These are phyloP conservation scores for Ogataea glucozyma DNA, from an alignment of 805 yeast species.

Conservation along the genomic window DNA sequence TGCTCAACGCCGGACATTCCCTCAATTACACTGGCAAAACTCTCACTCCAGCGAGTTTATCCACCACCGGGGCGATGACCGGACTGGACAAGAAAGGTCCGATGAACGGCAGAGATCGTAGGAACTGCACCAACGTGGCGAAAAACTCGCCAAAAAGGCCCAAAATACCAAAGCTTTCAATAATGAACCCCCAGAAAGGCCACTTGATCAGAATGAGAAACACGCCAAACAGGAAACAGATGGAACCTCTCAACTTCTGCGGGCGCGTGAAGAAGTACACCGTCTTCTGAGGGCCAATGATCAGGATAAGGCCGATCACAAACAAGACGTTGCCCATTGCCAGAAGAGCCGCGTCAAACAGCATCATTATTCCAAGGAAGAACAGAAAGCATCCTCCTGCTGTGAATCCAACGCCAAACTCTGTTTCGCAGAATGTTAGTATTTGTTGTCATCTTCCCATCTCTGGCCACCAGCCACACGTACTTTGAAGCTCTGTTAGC, in stretches of 20 bases:
- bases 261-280: conserved; percentile 83
- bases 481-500: conserved; percentile 77
- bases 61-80: conserved; percentile 71
- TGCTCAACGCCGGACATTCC: too few relatives aligned
- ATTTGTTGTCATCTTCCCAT: background rate
- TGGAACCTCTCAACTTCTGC: conserved; percentile 79
- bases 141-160: conserved; percentile 90
- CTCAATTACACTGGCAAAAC: conserved; percentile 66
- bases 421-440: conserved; percentile 38
- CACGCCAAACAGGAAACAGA: conserved; percentile 78
- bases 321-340: conserved; percentile 88
- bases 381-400: conserved; percentile 81
- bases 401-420: conserved; percentile 90
- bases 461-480: conserved; percentile 25
- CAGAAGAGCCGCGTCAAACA: conserved; percentile 84
- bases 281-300: conserved; percentile 87
- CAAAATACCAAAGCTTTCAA: conserved; percentile 87
- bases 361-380: conserved; percentile 76
- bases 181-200: conserved; percentile 80
- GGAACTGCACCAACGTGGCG: conserved; percentile 81
- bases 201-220: conserved; percentile 69
- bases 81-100: conserved; percentile 87
- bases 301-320: conserved; percentile 76
- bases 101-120: conserved; percentile 82
- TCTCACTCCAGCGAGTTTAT: conserved; percentile 63